phyloP scores from a whole-genome alignment of 1,284 basidiomycete species.

The Apiotrichum siamense region DNA sequence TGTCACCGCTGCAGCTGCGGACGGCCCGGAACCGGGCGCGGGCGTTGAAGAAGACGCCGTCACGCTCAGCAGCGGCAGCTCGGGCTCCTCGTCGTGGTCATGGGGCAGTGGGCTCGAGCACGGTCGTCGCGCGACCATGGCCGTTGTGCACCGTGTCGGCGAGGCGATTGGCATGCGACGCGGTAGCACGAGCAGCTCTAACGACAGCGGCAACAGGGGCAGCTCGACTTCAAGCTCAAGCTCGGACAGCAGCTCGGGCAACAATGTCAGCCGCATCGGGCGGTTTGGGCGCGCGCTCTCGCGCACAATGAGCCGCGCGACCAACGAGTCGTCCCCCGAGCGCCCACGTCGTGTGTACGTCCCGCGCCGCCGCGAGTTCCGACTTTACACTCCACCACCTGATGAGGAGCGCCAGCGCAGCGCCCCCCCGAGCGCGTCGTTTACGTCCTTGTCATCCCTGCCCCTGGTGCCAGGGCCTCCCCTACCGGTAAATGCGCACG shows the following conservation, averaged over 20 bases:
- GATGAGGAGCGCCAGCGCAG: background rate
- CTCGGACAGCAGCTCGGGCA: background rate
- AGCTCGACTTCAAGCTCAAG: background rate
- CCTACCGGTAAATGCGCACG: background rate
- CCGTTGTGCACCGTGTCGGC: constrained; percentile 40
- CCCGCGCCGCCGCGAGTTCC: constrained; percentile 55
- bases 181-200: constrained; percentile 23
- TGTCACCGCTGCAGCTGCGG: background rate
- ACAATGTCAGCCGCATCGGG: constrained; percentile 13
- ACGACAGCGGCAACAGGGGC: constrained; percentile 7
- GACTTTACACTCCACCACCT: constrained; percentile 39
- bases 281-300: constrained; percentile 12
- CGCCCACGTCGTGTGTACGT: constrained; percentile 34
- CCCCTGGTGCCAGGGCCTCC: too few relatives aligned
- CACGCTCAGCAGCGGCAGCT: constrained; percentile 26
- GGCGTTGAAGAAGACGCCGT: constrained; percentile 31
- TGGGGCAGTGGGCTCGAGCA: constrained; percentile 35
- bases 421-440: background rate
- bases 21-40: too few relatives aligned
- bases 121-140: constrained; percentile 33
- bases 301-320: constrained; percentile 14
- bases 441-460: background rate
- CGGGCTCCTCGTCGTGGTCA: constrained; percentile 26
- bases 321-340: constrained; percentile 19
- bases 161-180: constrained; percentile 39